Evolutionary conservation across 306 rosid genomes (phyloP).

Genomic region (Nissolia schottii): DNA sequence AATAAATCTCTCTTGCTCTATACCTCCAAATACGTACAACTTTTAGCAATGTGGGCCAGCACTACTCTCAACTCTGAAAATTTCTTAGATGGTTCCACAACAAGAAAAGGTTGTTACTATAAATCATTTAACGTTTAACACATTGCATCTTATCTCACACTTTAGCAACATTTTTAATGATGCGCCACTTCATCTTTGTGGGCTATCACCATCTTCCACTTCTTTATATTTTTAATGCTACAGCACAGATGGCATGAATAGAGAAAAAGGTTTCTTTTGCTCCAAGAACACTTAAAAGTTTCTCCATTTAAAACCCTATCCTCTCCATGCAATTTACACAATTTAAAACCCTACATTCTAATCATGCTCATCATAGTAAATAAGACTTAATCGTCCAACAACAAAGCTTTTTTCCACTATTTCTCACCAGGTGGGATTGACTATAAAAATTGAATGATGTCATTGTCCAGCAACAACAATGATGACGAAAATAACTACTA

Average conservation of each 20-base stretch:
- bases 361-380: too few relatives aligned
- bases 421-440: too few relatives aligned
- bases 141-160: neutral
- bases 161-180: neutral
- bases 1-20: neutral
- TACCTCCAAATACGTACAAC: neutral
- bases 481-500: too few relatives aligned
- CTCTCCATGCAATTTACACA: neutral
- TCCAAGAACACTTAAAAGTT: neutral
- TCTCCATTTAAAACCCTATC: neutral
- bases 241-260: neutral
- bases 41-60: neutral
- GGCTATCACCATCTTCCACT: neutral
- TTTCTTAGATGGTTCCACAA: neutral
- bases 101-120: neutral
- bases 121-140: neutral
- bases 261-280: neutral
- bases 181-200: neutral
- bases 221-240: neutral
- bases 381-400: too few relatives aligned
- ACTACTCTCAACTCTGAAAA: neutral
- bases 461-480: too few relatives aligned
- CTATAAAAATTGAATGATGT: too few relatives aligned
- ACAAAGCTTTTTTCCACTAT: too few relatives aligned
- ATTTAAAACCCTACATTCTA: too few relatives aligned